These are phyloP conservation scores for Dichotomopilus funicola DNA, from an alignment of 2,329 filamentous ascomycete genomes.

Conservation along the genomic window DNA sequence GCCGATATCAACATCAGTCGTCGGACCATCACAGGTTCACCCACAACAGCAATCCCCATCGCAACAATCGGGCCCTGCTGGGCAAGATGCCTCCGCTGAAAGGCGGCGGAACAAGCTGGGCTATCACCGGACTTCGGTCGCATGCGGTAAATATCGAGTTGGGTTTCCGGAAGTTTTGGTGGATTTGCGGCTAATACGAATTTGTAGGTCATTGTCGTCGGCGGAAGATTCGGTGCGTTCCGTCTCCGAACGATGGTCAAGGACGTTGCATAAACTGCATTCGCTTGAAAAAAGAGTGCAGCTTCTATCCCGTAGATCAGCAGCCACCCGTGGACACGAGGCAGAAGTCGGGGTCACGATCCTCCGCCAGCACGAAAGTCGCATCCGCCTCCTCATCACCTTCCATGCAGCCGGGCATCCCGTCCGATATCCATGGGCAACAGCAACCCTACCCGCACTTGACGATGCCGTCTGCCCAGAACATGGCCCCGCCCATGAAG, in stretches of 20 bases:
- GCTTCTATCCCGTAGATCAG: conserved; percentile 84
- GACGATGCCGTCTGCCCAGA: conserved; percentile 39
- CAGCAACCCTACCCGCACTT: conserved; percentile 37
- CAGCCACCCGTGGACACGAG: conserved; percentile 45
- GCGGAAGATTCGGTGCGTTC: conserved; percentile 87
- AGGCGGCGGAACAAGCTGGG: conserved; percentile 81
- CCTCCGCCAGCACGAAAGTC: conserved; percentile 34
- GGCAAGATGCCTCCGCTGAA: conserved; percentile 37
- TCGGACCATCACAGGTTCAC: conserved; percentile 34
- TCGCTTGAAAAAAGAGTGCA: conserved; percentile 87
- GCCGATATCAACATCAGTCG: conserved; percentile 45
- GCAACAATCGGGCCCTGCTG: conserved; percentile 27
- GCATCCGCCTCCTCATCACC: conserved; percentile 45
- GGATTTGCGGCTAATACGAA: conserved; percentile 13
- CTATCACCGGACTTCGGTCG: conserved; percentile 91
- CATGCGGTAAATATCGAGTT: conserved; percentile 68
- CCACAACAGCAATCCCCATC: conserved; percentile 22
- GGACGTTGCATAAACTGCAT: conserved; percentile 89
- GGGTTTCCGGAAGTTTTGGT: not conserved
- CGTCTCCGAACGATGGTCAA: conserved; percentile 64
- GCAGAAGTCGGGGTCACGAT: conserved; percentile 36
- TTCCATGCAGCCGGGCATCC: conserved; percentile 37
- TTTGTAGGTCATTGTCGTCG: conserved; percentile 75
- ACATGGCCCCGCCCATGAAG: conserved; percentile 40
- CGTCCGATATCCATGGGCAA: conserved; percentile 36